These are phyloP conservation scores for Eucalyptus victrix DNA, from an alignment of 345 rosid species.

Conservation along the genomic window DNA sequence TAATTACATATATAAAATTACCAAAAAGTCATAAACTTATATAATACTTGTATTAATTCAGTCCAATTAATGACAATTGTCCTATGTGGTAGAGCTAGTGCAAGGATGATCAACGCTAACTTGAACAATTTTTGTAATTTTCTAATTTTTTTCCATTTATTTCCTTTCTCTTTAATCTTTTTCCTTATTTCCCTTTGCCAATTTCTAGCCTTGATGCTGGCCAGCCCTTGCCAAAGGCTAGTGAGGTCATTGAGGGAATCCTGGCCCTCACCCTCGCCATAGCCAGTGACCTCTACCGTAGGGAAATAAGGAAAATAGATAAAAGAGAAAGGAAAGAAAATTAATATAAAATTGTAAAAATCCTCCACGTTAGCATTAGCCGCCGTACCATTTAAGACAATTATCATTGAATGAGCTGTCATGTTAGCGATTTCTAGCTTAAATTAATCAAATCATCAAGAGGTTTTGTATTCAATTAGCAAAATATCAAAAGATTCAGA, in stretches of 20 bases:
- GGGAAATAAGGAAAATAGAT: not conserved
- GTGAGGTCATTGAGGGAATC: no score
- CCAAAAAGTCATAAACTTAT: no score
- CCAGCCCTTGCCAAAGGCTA: no score
- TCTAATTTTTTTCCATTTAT: no score
- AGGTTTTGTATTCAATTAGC: no score
- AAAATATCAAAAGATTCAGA: not conserved
- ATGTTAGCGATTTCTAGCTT: not conserved
- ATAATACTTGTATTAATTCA: accelerated
- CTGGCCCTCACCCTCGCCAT: not conserved
- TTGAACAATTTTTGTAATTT: no score
- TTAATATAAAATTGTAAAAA: no score
- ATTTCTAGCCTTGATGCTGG: not conserved
- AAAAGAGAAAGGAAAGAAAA: not conserved
- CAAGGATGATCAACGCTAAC: no score
- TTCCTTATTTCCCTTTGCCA: no score
- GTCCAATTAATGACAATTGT: accelerated
- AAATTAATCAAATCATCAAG: not conserved
- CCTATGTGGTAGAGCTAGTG: accelerated
- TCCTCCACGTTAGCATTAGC: not conserved
- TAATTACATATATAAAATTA: not conserved
- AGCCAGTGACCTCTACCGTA: not conserved
- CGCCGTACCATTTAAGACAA: no score
- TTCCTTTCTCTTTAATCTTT: no score
- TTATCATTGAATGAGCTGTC: accelerated